phyloP scores from a whole-genome alignment of 176 grass and related monocot genomes.

The Olyra latifolia region DNA sequence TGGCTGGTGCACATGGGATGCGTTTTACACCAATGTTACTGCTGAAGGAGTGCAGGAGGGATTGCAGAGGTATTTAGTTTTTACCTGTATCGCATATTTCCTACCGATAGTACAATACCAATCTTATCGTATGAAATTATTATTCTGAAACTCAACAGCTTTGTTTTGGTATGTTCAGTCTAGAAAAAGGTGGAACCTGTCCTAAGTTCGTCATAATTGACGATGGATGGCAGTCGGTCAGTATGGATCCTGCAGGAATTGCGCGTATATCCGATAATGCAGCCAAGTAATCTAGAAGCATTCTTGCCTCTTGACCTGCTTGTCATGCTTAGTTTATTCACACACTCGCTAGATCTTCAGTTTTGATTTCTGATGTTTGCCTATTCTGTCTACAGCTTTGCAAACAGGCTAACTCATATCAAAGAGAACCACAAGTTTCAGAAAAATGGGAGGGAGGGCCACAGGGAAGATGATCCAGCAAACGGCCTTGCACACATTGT shows the following conservation, averaged over 20 bases:
- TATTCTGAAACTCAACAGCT: neutral
- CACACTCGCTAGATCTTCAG: neutral
- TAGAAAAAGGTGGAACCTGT: slow-evolving; percentile 59
- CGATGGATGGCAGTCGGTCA: slow-evolving; percentile 77
- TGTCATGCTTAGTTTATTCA: neutral
- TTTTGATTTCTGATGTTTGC: neutral
- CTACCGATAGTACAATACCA: neutral
- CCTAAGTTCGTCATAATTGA: slow-evolving; percentile 86
- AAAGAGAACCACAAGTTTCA: slow-evolving; percentile 94
- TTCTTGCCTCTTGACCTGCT: neutral
- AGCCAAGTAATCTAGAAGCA: slow-evolving; percentile 48
- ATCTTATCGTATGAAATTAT: neutral
- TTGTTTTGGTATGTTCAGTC: slow-evolving; percentile 37
- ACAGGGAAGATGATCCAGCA: slow-evolving; percentile 56
- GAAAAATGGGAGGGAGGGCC: slow-evolving; percentile 62
- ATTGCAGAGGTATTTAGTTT: slow-evolving; percentile 65
- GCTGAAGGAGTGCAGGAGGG: slow-evolving; percentile 67
- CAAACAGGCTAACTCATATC: slow-evolving; percentile 85
- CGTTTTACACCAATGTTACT: slow-evolving; percentile 79
- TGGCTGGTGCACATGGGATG: slow-evolving; percentile 98
- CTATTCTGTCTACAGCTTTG: slow-evolving; percentile 58
- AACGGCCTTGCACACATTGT: slow-evolving; percentile 64
- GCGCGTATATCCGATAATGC: slow-evolving; percentile 54
- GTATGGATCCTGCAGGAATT: slow-evolving; percentile 62
- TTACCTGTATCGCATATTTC: neutral